Evolutionary conservation across 495 filamentous ascomycete species (phyloP), one percentile per base, ranked within the genome.

Genomic region (Aspergillus diversus): DNA sequence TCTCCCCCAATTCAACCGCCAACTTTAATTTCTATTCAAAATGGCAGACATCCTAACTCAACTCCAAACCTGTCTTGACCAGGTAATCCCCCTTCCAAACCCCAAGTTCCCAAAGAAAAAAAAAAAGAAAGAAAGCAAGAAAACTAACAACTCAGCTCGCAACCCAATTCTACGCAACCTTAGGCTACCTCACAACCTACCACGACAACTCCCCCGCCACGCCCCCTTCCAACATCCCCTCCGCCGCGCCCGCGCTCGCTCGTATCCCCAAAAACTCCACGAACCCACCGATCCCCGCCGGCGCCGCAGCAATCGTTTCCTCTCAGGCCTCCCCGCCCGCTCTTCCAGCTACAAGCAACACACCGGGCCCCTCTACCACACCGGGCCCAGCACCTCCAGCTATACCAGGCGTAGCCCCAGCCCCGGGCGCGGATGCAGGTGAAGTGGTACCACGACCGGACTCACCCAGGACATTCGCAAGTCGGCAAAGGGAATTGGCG

Each of bases 11-110:
- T 56, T 13, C 27, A 21, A n/a, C 31, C 37, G 12, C 35, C 27
- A 60, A 52, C 54, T 52, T 55, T 33, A 34, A 60, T 42, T 59
- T 11, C 33, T 39, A 33, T 59, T 42, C 68, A 78, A 52, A 58
- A 97, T 97, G 94, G 90, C 90, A 0, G 95, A 99, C 75, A 85
- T 89, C 48, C 85, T 99, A 43, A 97, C 95, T 5, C 93, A 97
- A 73, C 84, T 99, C 46, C 95, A 99, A 80, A 93, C 96, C 73
- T 91, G 92, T 72, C 89, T 96, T 59, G 94, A 98, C 73, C 88
- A 96, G 80, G 92, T 94, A 79, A 57, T 54, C 64, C 55, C 60
- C 15, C 47, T n/a, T 17, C 47, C 21, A 17, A 3, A 17, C 21
- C n/a, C 47, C 27, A 5, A 27, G 5, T 27, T 8, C 47, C 11